These are phyloP conservation scores for Zymoseptoria pseudotritici DNA, from an alignment of 2,329 filamentous ascomycete species.

Conservation along the genomic window DNA sequence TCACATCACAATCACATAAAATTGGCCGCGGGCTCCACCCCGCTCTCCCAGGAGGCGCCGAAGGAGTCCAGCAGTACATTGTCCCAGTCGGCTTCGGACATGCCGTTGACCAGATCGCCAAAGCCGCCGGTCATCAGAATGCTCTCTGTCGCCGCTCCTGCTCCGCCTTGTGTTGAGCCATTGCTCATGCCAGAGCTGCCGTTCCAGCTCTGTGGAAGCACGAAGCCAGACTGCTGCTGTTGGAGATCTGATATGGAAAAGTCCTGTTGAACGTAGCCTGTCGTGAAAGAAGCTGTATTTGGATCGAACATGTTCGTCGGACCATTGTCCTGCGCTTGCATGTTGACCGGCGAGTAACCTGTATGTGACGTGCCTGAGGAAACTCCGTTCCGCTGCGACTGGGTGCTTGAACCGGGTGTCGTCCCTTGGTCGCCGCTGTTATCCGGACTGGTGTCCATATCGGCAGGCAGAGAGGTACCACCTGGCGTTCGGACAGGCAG, in stretches of 20 bases:
- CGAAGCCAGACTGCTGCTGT: constrained; percentile 16
- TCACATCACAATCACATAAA: constrained; percentile 4
- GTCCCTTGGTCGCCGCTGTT: constrained; percentile 20
- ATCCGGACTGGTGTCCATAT: constrained; percentile 28
- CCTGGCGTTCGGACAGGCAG: constrained; percentile 17
- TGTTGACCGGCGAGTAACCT: constrained; percentile 22
- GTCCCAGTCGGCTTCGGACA: constrained; percentile 28
- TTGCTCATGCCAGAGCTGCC: background rate
- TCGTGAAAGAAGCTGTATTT: constrained; percentile 7
- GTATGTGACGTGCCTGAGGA: constrained; percentile 24
- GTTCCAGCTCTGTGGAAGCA: constrained; percentile 13
- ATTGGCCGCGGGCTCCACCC: constrained; percentile 7
- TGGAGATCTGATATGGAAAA: constrained; percentile 8
- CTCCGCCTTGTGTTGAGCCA: constrained; percentile 1
- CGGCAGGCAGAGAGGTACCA: background rate
- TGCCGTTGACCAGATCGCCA: constrained; percentile 20
- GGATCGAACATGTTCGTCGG: constrained; percentile 10
- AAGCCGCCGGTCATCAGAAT: constrained; percentile 1
- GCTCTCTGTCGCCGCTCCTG: background rate
- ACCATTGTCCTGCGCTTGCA: constrained; percentile 3
- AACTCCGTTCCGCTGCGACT: constrained; percentile 16
- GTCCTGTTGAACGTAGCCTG: constrained; percentile 19
- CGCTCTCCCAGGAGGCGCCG: constrained; percentile 11
- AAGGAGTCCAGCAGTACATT: constrained; percentile 22
- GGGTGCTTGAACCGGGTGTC: constrained; percentile 22